Evolutionary conservation across 108 stramenopile species (phyloP), one percentile per base, ranked within the genome.

Genomic region (Cyclotella kingstonii): DNA sequence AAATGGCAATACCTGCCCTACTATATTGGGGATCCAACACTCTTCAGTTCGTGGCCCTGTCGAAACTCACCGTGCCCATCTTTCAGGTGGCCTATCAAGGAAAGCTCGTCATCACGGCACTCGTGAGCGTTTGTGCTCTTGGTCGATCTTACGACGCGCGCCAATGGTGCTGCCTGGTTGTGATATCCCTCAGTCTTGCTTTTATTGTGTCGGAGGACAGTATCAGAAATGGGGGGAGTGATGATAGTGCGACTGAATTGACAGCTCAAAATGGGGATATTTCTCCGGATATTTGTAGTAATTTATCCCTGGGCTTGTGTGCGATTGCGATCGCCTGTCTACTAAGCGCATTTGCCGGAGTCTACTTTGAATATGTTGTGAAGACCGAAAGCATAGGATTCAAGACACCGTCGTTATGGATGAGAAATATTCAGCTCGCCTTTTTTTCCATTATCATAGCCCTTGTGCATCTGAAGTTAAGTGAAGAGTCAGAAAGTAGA

Each of bases 401-500:
- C 5, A 55, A 60, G 14, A 36, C 73, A 8, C 38, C 80, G 0
- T 80, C 80, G 12, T 36, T 89, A 5, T 86, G 85, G 81, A 47
- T 83, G 64, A 73, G 87, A 11, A 89, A 89, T 54, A 75, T 86
- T 31, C 75, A 84, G 47, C 54, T 89, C n/a, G 63, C 83, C n/a
- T 34, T 68, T 23, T 83, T 75, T 53, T 73, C 72, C 22, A 62
- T 80, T 15, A 3, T 62, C n/a, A 34, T 86, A 3, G 66, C 63
- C 5, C 5, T 70, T n/a, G 14, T 67, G 1, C 43, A 49, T 14
- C 42, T 57, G 31, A 21, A 19, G 34, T 11, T 27, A 23, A 30
- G 41, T 40, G 39, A 57, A 11, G 42, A 48, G 19, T 15, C 14
- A 23, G 11, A 44, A 7, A 41, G 57, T 28, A 5, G n/a, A n/a